These are phyloP conservation scores for Scheffersomyces lignosus DNA, from an alignment of 805 yeast species.

Conservation along the genomic window DNA sequence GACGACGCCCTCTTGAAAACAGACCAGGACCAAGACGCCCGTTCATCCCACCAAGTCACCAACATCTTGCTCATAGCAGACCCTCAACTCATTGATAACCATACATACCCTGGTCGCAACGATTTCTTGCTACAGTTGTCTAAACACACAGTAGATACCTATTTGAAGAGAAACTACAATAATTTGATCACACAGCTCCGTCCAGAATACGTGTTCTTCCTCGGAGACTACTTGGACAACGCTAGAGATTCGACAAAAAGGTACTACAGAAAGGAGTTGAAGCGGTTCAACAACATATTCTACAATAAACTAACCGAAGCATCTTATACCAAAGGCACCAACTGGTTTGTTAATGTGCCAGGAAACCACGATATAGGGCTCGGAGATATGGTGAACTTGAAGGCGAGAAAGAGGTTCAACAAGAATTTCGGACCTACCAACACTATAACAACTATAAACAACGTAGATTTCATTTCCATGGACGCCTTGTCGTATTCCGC, in stretches of 20 bases:
- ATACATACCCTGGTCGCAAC: conserved; percentile 44
- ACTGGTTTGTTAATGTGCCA: conserved; percentile 31
- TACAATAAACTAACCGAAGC: conserved; percentile 5
- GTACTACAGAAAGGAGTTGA: conserved; percentile 28
- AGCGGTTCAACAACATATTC: conserved; percentile 36
- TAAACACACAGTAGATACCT: conserved; percentile 42
- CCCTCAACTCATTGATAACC: conserved; percentile 45
- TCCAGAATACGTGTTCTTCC: conserved; percentile 39
- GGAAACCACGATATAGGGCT: conserved; percentile 31
- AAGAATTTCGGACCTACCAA: conserved; percentile 35
- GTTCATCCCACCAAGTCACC: conserved; percentile 10
- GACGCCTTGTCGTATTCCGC: conserved; percentile 22
- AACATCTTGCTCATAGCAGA: conserved; percentile 41
- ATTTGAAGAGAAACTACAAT: conserved; percentile 37
- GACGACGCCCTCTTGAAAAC: neutral
- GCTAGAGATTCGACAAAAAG: conserved; percentile 34
- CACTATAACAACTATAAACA: conserved; percentile 19
- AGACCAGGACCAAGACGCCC: neutral
- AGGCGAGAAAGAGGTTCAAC: conserved; percentile 28
- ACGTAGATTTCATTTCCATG: conserved; percentile 29
- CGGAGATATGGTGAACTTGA: conserved; percentile 22
- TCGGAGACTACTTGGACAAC: conserved; percentile 45
- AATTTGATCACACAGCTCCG: conserved; percentile 27
- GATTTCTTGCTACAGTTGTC: conserved; percentile 29
- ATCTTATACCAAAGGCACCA: conserved; percentile 19